A percentile compares a stretch with the other conserved stretches of the same genome.
These are phyloP conservation scores for Corrigiola litoralis DNA, from an alignment of 179 eudicot genomes.

Conservation along the genomic window DNA sequence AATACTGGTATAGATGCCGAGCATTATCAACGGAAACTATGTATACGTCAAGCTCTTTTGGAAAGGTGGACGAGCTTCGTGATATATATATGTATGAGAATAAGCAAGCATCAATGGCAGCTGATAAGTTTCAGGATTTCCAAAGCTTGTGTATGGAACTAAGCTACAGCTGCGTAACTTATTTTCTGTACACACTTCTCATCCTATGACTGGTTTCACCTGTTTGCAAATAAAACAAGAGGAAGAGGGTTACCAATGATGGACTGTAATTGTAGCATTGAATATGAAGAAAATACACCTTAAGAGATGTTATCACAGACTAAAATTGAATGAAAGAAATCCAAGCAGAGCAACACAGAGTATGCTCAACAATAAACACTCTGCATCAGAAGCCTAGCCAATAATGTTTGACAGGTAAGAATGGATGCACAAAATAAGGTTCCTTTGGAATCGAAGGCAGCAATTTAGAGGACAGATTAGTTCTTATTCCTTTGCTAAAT, in stretches of 20 bases:
- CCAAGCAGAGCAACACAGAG: no score
- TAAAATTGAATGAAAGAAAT: not conserved
- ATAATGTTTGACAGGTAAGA: no score
- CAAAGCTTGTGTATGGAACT: not conserved
- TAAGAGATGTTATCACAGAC: not conserved
- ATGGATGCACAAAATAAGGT: no score
- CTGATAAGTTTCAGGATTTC: constrained; percentile 2
- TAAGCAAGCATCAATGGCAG: constrained; percentile 1
- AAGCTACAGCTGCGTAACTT: not conserved
- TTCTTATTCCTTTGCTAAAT: no score
- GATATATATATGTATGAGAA: constrained; percentile 3
- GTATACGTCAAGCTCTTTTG: not conserved
- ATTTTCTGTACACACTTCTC: constrained; percentile 12
- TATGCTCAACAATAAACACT: no score
- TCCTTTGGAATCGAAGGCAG: no score
- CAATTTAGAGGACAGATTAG: no score
- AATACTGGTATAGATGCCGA: not conserved
- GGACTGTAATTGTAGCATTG: not conserved
- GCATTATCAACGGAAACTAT: not conserved
- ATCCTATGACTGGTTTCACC: constrained; percentile 20
- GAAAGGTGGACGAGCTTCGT: not conserved
- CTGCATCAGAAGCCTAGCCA: no score
- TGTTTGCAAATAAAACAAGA: constrained; percentile 10
- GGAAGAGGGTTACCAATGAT: not conserved
- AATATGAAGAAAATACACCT: not conserved